Evolutionary conservation across 2,329 filamentous ascomycete species (phyloP).

Genomic region (Cercospora brassicicola): DNA sequence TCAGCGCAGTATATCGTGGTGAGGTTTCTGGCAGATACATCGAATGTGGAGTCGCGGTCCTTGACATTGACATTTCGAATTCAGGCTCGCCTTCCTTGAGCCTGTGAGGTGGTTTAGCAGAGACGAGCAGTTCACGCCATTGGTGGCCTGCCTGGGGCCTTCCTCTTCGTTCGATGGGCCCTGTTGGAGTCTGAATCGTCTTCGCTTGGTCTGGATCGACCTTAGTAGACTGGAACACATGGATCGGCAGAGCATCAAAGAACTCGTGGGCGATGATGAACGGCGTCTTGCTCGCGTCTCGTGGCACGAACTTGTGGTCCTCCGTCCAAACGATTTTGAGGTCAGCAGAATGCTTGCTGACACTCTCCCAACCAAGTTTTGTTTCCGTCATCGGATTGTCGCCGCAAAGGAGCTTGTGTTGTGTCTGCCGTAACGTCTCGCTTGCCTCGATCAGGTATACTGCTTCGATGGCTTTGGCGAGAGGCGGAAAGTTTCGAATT

Average conservation of each 20-base stretch:
- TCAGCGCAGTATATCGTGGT: conserved; percentile 73
- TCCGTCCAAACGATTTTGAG: conserved; percentile 84
- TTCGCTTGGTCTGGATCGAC: conserved; percentile 38
- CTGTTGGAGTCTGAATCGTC: conserved; percentile 50
- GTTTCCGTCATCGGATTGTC: conserved; percentile 67
- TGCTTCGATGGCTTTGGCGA: conserved; percentile 75
- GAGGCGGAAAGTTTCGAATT: conserved; percentile 75
- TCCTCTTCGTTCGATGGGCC: conserved; percentile 46
- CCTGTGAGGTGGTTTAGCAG: conserved; percentile 55
- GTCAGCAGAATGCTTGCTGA: conserved; percentile 70
- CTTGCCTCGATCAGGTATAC: conserved; percentile 97
- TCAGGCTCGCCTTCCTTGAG: conserved; percentile 62
- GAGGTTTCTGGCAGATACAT: conserved; percentile 82
- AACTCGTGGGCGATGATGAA: conserved; percentile 98
- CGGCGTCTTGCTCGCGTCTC: conserved; percentile 66
- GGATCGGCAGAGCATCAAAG: conserved; percentile 95
- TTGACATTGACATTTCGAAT: conserved; percentile 81
- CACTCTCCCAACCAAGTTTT: conserved; percentile 70
- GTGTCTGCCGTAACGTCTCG: conserved; percentile 69
- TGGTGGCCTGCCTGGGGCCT: conserved; percentile 51
- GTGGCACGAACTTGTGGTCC: conserved; percentile 78
- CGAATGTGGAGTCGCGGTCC: conserved; percentile 75
- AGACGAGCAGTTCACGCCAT: conserved; percentile 82
- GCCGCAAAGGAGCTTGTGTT: conserved; percentile 80
- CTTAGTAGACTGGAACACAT: conserved; percentile 79